Evolutionary conservation across 352 stramenopile genomes (phyloP).

Genomic region (Elongisporangium senticosum): DNA sequence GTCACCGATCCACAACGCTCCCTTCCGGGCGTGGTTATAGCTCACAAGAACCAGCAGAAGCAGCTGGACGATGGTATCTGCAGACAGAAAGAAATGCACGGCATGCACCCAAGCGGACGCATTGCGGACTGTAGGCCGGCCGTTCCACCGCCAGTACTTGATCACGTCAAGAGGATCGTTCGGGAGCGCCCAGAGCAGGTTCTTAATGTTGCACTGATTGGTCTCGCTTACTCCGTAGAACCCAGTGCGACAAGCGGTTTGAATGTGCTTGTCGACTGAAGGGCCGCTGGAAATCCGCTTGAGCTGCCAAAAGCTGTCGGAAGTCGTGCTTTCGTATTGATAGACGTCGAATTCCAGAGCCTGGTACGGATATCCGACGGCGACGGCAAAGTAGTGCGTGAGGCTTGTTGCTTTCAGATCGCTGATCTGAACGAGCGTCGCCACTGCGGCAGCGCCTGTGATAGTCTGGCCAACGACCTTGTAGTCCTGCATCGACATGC

Average conservation of each 20-base stretch:
- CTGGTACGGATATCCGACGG: constrained; percentile 27
- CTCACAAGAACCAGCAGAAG: constrained; percentile 22
- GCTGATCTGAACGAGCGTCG: constrained; percentile 18
- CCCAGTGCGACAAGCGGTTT: constrained; percentile 20
- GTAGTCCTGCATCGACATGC: constrained; percentile 29
- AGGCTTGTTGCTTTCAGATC: constrained; percentile 17
- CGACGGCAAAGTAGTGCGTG: constrained; percentile 18
- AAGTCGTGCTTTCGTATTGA: constrained; percentile 12
- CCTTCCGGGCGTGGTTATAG: constrained; percentile 20
- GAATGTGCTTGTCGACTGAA: constrained; percentile 15
- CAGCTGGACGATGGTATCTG: constrained; percentile 23
- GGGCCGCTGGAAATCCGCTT: constrained; percentile 11
- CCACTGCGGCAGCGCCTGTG: constrained; percentile 16
- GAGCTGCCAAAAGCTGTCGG: constrained; percentile 17
- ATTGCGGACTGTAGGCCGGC: constrained; percentile 10
- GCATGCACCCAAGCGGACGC: constrained; percentile 37
- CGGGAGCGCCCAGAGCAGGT: constrained; percentile 17
- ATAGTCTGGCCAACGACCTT: constrained; percentile 11
- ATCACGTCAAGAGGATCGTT: constrained; percentile 12
- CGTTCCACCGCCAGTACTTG: constrained; percentile 15
- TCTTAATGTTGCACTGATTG: constrained; percentile 18
- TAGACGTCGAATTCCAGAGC: constrained; percentile 26
- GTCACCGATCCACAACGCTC: constrained; percentile 37
- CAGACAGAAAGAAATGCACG: constrained; percentile 26
- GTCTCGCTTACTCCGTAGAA: constrained; percentile 20